Percentiles rank a stretch among this genome's conserved stretches.
phyloP scores from a whole-genome alignment of 2,329 filamentous ascomycete genomes.

The Colletotrichum sojae region DNA sequence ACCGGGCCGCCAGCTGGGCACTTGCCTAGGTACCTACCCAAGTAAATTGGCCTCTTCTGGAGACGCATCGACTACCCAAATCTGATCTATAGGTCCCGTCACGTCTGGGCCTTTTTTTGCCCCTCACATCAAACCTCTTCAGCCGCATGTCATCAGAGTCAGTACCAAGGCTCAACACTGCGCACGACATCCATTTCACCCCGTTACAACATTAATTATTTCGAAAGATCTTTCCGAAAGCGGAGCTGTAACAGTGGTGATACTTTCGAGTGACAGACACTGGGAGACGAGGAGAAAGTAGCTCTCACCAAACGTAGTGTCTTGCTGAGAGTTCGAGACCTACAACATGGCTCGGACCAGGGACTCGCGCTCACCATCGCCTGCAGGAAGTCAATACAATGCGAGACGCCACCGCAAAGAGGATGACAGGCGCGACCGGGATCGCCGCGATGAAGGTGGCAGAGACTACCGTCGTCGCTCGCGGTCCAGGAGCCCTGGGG shows the following conservation, averaged over 20 bases:
- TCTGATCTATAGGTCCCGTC: slow-evolving; percentile 7
- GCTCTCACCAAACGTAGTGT: slow-evolving; percentile 47
- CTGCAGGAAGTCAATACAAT: slow-evolving; percentile 87
- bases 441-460: slow-evolving; percentile 62
- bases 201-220: not conserved
- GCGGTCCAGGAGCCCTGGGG: slow-evolving; percentile 72
- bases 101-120: slow-evolving; percentile 36
- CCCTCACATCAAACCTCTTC: slow-evolving; percentile 27
- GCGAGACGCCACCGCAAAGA: slow-evolving; percentile 77
- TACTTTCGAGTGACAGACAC: slow-evolving; percentile 29
- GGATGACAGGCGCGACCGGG: slow-evolving; percentile 70
- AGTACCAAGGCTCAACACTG: not conserved
- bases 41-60: slow-evolving; percentile 22
- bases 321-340: slow-evolving; percentile 59
- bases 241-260: slow-evolving; percentile 22
- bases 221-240: not conserved
- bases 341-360: slow-evolving; percentile 72
- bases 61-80: slow-evolving; percentile 21
- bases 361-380: slow-evolving; percentile 90
- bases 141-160: slow-evolving; percentile 18
- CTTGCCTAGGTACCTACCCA: too few relatives aligned
- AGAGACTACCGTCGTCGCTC: slow-evolving; percentile 69
- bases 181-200: not conserved
- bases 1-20: not conserved
- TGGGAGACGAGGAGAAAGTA: slow-evolving; percentile 40